Percentiles rank a stretch among this genome's conserved stretches.
Conservation (phyloP, 2,329 filamentous ascomycete genomes). For the Chaetomium strumarium region DNA sequence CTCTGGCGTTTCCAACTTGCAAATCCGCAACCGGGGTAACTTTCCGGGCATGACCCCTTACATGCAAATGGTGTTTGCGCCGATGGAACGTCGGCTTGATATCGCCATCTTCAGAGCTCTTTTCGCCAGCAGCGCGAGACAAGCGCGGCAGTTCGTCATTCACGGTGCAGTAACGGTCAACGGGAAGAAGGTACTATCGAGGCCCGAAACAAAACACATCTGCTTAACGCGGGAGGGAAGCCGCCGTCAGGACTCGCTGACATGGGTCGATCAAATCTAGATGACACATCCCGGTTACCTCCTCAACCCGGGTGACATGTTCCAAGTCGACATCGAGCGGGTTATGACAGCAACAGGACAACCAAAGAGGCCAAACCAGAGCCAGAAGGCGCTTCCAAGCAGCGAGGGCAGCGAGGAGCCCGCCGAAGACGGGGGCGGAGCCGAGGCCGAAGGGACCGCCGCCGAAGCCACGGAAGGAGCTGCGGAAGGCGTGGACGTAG, state of each 20-base stretch:
- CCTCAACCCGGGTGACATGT: constrained; percentile 96
- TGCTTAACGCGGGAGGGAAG: too few species aligned
- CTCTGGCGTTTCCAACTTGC: constrained; percentile 49
- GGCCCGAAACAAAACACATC: too few species aligned
- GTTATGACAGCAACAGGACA: constrained; percentile 84
- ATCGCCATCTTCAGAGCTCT: constrained; percentile 90
- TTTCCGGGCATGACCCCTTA: constrained; percentile 63
- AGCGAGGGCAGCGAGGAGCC: constrained; percentile 7
- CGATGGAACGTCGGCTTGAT: constrained; percentile 83
- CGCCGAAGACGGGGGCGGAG: constrained; percentile 21
- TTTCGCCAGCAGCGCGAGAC: constrained; percentile 87
- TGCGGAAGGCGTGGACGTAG: constrained; percentile 20
- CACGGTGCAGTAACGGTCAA: constrained; percentile 95
- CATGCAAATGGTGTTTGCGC: constrained; percentile 93
- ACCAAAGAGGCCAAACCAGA: constrained; percentile 42
- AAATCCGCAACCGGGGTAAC: constrained; percentile 29
- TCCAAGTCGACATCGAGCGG: constrained; percentile 84
- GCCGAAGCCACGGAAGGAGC: constrained; percentile 16
- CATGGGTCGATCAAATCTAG: constrained; percentile 38
- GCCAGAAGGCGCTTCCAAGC: constrained; percentile 11
- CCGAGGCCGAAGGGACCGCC: constrained; percentile 16
- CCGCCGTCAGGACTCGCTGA: background rate
- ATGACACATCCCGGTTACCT: constrained; percentile 90
- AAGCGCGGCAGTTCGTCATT: constrained; percentile 89
- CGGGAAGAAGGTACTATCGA: constrained; percentile 71